A percentile compares a stretch with the other conserved stretches of the same genome.
Conservation (phyloP, 75 land plant genomes). For the Cupressus sempervirens region DNA sequence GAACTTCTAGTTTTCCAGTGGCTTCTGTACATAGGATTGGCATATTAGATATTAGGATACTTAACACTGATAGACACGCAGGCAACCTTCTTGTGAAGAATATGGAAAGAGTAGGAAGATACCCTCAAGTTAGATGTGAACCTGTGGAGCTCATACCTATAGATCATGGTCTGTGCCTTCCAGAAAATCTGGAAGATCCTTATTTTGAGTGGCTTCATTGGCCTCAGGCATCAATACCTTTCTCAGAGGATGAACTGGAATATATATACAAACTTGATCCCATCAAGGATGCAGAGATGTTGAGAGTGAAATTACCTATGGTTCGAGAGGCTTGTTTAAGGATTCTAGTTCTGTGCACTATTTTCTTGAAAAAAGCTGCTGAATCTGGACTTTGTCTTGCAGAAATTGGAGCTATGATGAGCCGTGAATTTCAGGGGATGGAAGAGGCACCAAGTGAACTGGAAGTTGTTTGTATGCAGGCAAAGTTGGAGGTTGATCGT, state of each 20-base stretch:
- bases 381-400: constrained; percentile 59
- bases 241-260: constrained; percentile 74
- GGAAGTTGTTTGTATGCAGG: constrained; percentile 58
- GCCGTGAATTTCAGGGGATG: constrained; percentile 57
- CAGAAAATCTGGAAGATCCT: constrained; percentile 67
- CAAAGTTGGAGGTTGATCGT: constrained; percentile 32
- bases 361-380: constrained; percentile 68
- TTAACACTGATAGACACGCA: constrained; percentile 79
- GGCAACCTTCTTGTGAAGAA: constrained; percentile 64
- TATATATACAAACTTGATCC: constrained; percentile 66
- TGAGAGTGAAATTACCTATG: constrained; percentile 65
- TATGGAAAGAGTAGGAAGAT: constrained; percentile 27
- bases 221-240: constrained; percentile 85
- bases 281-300: constrained; percentile 38
- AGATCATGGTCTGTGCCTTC: constrained; percentile 84
- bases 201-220: constrained; percentile 87
- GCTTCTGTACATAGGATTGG: constrained; percentile 77
- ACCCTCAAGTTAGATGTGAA: constrained; percentile 24
- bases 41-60: constrained; percentile 68
- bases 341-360: constrained; percentile 62
- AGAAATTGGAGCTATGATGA: constrained; percentile 87
- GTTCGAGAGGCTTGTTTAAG: constrained; percentile 72
- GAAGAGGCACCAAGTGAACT: constrained; percentile 81
- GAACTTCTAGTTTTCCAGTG: constrained; percentile 77
- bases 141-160: constrained; percentile 71